phyloP scores from a whole-genome alignment of 768 basidiomycete species.

The Tulasnella sp. region DNA sequence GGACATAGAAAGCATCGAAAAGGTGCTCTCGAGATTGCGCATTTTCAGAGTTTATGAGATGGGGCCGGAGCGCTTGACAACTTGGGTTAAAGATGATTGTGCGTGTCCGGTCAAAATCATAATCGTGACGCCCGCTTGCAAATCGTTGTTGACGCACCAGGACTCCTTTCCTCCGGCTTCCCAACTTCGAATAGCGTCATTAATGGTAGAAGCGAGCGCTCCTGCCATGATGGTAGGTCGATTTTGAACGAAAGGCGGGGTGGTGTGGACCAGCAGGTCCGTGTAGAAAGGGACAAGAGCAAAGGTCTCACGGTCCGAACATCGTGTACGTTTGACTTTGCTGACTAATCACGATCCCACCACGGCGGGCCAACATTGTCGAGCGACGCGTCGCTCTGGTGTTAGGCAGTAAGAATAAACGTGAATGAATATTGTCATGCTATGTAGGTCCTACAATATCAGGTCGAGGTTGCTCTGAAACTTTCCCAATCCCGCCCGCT shows the following conservation, averaged over 20 bases:
- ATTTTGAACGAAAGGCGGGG: too few species aligned
- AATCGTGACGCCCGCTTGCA: background rate
- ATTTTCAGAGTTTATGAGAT: slow-evolving; percentile 5
- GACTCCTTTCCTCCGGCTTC: background rate
- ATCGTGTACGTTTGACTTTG: too few species aligned
- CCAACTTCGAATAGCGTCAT: background rate
- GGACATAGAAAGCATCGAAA: slow-evolving; percentile 5
- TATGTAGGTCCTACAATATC: too few species aligned
- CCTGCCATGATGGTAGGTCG: background rate
- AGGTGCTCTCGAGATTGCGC: slow-evolving; percentile 3
- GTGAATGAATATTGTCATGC: too few species aligned
- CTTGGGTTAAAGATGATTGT: background rate
- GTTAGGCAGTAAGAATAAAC: too few species aligned
- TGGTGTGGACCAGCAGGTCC: too few species aligned
- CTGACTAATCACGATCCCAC: too few species aligned
- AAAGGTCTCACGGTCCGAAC: too few species aligned
- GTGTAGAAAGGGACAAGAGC: too few species aligned
- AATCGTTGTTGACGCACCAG: background rate
- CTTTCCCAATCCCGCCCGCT: slow-evolving; percentile 4
- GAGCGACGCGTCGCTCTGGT: too few species aligned
- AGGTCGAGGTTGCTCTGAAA: too few species aligned
- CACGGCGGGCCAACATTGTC: too few species aligned
- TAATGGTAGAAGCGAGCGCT: background rate
- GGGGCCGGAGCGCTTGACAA: slow-evolving; percentile 8
- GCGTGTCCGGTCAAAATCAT: background rate